Evolutionary conservation across 2,329 filamentous ascomycete species (phyloP).

Genomic region (Herpotrichia juniperi): DNA sequence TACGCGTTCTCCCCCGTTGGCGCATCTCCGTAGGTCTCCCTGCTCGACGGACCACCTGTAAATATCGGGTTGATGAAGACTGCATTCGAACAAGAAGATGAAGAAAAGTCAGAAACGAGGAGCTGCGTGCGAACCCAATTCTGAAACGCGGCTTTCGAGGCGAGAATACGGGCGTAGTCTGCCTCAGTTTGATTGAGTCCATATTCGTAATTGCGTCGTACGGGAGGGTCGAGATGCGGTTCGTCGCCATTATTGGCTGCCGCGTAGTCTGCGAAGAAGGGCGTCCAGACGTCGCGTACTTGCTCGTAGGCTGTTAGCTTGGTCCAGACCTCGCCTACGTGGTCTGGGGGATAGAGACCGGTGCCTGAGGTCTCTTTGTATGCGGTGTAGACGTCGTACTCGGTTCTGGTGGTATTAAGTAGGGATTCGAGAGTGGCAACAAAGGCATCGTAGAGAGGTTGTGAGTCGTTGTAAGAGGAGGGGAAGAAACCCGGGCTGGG

Average conservation of each 20-base stretch:
- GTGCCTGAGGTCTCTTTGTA: slow-evolving; percentile 42
- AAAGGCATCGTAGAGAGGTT: slow-evolving; percentile 51
- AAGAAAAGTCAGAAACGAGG: slow-evolving; percentile 49
- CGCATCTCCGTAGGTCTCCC: slow-evolving; percentile 53
- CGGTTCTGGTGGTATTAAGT: slow-evolving; percentile 45
- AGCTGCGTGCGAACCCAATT: neutral
- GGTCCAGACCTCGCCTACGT: slow-evolving; percentile 52
- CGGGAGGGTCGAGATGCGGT: slow-evolving; percentile 56
- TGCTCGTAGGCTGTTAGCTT: slow-evolving; percentile 57
- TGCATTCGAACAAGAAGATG: slow-evolving; percentile 56
- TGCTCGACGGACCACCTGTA: slow-evolving; percentile 40
- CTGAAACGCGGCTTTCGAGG: neutral
- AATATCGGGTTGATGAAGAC: slow-evolving; percentile 57
- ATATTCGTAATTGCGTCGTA: slow-evolving; percentile 1
- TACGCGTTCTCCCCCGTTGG: slow-evolving; percentile 51
- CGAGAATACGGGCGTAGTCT: slow-evolving; percentile 1
- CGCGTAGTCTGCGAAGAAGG: slow-evolving; percentile 59
- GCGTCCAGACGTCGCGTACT: slow-evolving; percentile 52
- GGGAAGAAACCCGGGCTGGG: slow-evolving; percentile 52
- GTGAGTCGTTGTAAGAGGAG: slow-evolving; percentile 29
- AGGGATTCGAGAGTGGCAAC: slow-evolving; percentile 51
- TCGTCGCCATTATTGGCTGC: slow-evolving; percentile 51
- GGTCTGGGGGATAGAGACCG: slow-evolving; percentile 35
- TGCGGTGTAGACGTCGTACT: slow-evolving; percentile 43
- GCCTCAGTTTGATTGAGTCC: slow-evolving; percentile 2